Conservation (phyloP, 768 basidiomycete genomes). For the Pisolithus sp. region DNA sequence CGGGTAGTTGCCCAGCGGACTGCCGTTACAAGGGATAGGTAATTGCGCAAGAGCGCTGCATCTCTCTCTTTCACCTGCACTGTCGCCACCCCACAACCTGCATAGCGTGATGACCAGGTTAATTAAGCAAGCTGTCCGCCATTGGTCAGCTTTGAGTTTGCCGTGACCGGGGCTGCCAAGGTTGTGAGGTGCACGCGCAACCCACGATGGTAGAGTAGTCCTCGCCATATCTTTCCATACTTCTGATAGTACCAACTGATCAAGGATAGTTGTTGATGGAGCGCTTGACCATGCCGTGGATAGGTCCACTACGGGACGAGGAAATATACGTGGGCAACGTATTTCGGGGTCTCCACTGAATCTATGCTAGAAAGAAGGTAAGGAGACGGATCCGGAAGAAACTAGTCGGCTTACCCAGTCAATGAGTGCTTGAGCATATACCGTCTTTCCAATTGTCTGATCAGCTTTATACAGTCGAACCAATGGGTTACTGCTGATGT, state of each 20-base stretch:
- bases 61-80: neutral
- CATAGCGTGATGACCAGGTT: constrained; percentile 26
- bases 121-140: constrained; percentile 14
- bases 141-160: constrained; percentile 30
- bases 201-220: constrained; percentile 13
- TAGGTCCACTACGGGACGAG: neutral
- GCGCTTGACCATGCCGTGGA: neutral
- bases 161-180: constrained; percentile 27
- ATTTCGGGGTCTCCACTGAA: neutral
- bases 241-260: neutral
- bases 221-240: constrained; percentile 2
- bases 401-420: too few species aligned
- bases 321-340: neutral
- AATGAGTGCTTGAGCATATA: too few species aligned
- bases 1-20: neutral
- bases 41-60: neutral
- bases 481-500: too few species aligned
- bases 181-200: constrained; percentile 24
- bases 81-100: constrained; percentile 19
- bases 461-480: too few species aligned
- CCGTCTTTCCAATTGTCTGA: too few species aligned
- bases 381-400: too few species aligned
- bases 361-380: neutral
- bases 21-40: neutral
- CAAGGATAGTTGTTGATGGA: neutral